Percentiles rank a stretch among this genome's conserved stretches.
These are phyloP conservation scores for Linderina pennispora DNA, from an alignment of 192 early-diverging fungal genomes.

Conservation along the genomic window DNA sequence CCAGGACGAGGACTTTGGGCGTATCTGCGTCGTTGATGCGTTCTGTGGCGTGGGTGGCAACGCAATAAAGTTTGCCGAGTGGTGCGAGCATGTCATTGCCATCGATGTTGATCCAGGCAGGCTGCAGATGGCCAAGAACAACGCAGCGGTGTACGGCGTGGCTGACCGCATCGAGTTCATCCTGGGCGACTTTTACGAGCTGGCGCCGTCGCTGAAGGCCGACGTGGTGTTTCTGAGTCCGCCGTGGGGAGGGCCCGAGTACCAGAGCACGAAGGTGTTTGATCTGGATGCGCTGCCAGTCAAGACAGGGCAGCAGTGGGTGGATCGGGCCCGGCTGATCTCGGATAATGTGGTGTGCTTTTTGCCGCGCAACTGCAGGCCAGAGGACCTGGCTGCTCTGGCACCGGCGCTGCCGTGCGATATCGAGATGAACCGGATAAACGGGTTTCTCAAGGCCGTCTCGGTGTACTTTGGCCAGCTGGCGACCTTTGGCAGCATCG, in stretches of 20 bases:
- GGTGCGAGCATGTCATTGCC: conserved; percentile 83
- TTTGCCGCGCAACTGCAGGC: conserved; percentile 77
- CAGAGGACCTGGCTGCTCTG: conserved; percentile 56
- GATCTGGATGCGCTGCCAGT: conserved; percentile 39
- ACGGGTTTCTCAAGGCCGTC: conserved; percentile 59
- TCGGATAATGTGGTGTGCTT: conserved; percentile 77
- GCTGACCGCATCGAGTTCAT: conserved; percentile 90
- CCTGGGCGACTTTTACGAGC: conserved; percentile 76
- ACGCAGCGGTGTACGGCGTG: conserved; percentile 88
- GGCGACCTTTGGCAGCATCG: conserved; percentile 18
- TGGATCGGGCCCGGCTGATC: conserved; percentile 56
- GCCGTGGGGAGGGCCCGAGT: conserved; percentile 91
- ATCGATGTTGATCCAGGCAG: conserved; percentile 83
- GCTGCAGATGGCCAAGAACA: conserved; percentile 74
- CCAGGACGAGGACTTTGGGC: conserved; percentile 9
- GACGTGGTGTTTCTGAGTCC: conserved; percentile 92
- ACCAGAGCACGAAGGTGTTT: conserved; percentile 48
- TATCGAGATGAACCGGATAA: conserved; percentile 70
- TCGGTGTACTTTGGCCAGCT: conserved; percentile 79
- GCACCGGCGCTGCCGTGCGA: conserved; percentile 62
- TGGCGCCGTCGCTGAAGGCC: conserved; percentile 67
- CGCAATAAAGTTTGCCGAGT: conserved; percentile 90
- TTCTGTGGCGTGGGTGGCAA: conserved; percentile 98
- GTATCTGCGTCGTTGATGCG: conserved; percentile 81
- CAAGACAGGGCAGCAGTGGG: conserved; percentile 49